A percentile compares a stretch with the other conserved stretches of the same genome.
These are phyloP conservation scores for Pascua sp. DNA, from an alignment of 1,284 basidiomycete genomes.

Conservation along the genomic window DNA sequence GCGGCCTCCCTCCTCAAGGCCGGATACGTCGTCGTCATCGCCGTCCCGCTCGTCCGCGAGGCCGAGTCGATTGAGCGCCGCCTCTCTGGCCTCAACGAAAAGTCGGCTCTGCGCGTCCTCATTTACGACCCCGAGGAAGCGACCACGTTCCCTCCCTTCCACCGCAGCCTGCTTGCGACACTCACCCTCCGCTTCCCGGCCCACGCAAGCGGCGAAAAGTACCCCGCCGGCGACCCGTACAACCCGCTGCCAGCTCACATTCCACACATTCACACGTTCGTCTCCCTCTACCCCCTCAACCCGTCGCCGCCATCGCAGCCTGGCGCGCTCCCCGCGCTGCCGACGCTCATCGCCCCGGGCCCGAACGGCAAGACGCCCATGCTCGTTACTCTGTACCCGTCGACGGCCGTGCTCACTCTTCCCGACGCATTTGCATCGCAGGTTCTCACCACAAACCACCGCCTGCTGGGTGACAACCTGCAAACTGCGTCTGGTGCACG, in stretches of 20 bases:
- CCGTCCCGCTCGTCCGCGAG: slow-evolving; percentile 43
- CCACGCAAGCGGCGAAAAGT: slow-evolving; percentile 3
- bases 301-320: slow-evolving; percentile 39
- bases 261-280: slow-evolving; percentile 43
- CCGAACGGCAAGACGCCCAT: slow-evolving; percentile 23
- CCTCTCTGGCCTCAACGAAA: slow-evolving; percentile 38
- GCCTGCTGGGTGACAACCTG: slow-evolving; percentile 40
- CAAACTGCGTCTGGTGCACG: slow-evolving; percentile 25
- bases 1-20: slow-evolving; percentile 41
- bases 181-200: slow-evolving; percentile 45
- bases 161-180: slow-evolving; percentile 45
- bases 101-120: slow-evolving; percentile 42
- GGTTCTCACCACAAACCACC: slow-evolving; percentile 39
- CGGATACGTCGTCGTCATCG: slow-evolving; percentile 48
- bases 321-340: slow-evolving; percentile 42
- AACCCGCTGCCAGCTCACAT: slow-evolving; percentile 35
- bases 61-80: slow-evolving; percentile 45
- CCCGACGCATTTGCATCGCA: slow-evolving; percentile 45
- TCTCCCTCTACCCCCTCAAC: slow-evolving; percentile 46
- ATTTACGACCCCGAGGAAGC: slow-evolving; percentile 48
- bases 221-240: slow-evolving; percentile 36
- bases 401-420: slow-evolving; percentile 34
- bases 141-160: slow-evolving; percentile 46
- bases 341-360: slow-evolving; percentile 35
- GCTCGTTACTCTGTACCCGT: slow-evolving; percentile 44